Conservation (phyloP, 2,329 filamentous ascomycete genomes). For the Pestalotiopsis sp. region DNA sequence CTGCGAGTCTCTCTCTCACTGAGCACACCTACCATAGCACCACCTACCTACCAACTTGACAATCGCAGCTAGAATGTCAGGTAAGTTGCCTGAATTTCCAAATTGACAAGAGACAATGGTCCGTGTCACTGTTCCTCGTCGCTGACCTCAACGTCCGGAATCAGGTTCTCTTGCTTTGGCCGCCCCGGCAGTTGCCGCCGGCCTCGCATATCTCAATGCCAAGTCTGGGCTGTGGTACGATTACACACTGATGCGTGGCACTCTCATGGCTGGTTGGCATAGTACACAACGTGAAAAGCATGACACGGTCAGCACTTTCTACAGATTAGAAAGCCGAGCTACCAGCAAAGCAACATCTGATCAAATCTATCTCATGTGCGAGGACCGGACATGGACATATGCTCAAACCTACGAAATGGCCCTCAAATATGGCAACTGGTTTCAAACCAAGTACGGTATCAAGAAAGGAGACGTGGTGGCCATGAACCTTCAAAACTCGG, state of each 20-base stretch:
- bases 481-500: slow-evolving; percentile 79
- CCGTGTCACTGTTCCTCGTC: neutral
- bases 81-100: neutral
- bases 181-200: slow-evolving; percentile 64
- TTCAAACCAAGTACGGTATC: slow-evolving; percentile 65
- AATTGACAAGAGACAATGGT: neutral
- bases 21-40: neutral
- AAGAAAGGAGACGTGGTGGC: slow-evolving; percentile 76
- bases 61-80: neutral
- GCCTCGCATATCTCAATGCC: slow-evolving; percentile 78
- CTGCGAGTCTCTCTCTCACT: neutral
- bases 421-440: slow-evolving; percentile 75
- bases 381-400: slow-evolving; percentile 72
- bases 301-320: slow-evolving; percentile 73
- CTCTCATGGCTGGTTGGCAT: slow-evolving; percentile 46
- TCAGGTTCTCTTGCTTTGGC: slow-evolving; percentile 56
- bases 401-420: slow-evolving; percentile 71
- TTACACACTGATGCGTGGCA: slow-evolving; percentile 55
- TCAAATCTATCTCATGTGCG: slow-evolving; percentile 65
- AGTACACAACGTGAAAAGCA: slow-evolving; percentile 50
- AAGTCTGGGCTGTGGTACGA: slow-evolving; percentile 70
- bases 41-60: neutral
- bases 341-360: slow-evolving; percentile 51
- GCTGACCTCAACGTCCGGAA: neutral
- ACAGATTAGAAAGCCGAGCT: slow-evolving; percentile 70